Base-by-base conservation (phyloP, 192 early-diverging fungal genomes). In the Coemansia sp. region DNA sequence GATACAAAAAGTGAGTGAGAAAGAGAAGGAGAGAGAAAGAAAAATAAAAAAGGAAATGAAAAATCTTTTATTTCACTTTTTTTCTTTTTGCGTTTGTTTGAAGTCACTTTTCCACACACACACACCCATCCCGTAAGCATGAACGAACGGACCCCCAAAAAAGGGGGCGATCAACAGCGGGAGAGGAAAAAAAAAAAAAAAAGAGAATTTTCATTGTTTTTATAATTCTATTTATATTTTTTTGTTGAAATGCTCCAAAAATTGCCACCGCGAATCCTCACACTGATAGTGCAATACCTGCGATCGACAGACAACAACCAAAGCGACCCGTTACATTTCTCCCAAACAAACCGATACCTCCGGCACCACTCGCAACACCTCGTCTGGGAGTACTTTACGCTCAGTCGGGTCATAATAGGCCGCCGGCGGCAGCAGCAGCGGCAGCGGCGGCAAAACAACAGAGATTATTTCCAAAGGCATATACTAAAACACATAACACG, bases 311-410 rank as follows among this genome's bases (percentile, higher is more conserved):
- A 65, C 36, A 71, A 77, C 61, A 59, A 31, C 10, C 75, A 77
- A 40, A 46, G 31, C 9, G 60, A 57, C 5, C 27, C 71, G 1
- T 53, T 31, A 1, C 31, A 39, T 20, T 62, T 71, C 15, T 49
- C 75, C 1, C 75, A 71, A 4, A 43, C 58, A 14, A 64, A 29
- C 41, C 68, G 41, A 3, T 19, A 24, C 12, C 47, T 77, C 4
- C 69, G 64, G 8, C 20, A 19, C 4, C 54, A 19, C 6, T 37
- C 64, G 2, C 14, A 68, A 8, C 31, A 20, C 1, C 60, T 45
- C 4, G 69, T 67, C 0, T 77, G 60, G 60, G 75, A 77, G 56
- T 77, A 71, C 61, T 77, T 77, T 37, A 40, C 75, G 5, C 19
- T 77, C 6, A 64, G 60, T 0, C 65, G 71, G 14, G 41, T 68